phyloP scores from a whole-genome alignment of 192 early-diverging fungal species.

The Lobosporangium transversale region DNA sequence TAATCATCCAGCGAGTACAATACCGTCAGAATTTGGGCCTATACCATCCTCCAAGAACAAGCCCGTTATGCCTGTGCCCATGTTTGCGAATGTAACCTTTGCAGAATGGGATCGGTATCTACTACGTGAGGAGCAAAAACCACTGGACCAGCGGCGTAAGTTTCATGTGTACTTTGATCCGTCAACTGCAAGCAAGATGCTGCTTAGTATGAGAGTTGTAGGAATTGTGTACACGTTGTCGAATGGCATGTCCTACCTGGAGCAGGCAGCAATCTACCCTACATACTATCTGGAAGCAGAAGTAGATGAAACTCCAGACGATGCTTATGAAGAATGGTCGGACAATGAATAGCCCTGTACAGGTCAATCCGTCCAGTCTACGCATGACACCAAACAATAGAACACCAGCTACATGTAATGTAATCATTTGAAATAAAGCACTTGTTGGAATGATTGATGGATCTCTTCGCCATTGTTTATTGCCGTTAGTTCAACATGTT shows the following conservation, averaged over 20 bases:
- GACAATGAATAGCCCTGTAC: not conserved
- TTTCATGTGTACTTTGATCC: conserved; percentile 30
- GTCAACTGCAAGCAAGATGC: conserved; percentile 6
- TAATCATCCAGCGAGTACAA: not conserved
- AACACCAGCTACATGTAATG: too few species aligned
- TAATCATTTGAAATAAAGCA: too few species aligned
- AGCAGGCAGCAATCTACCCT: conserved; percentile 26
- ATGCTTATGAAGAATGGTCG: conserved; percentile 13
- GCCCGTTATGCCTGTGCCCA: not conserved
- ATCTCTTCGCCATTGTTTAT: too few species aligned
- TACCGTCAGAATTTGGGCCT: not conserved
- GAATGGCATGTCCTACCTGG: conserved; percentile 45
- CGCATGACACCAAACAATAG: too few species aligned
- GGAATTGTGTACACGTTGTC: conserved; percentile 32
- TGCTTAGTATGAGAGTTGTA: conserved; percentile 24
- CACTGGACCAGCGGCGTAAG: conserved; percentile 16
- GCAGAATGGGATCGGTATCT: conserved; percentile 15
- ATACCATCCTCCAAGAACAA: too few species aligned
- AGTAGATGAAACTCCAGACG: not conserved
- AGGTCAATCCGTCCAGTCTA: too few species aligned
- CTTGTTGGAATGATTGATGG: too few species aligned
- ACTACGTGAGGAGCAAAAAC: conserved; percentile 9
- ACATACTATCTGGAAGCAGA: conserved; percentile 44
- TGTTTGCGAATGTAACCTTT: conserved; percentile 18
- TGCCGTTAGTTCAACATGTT: too few species aligned